phyloP scores from a whole-genome alignment of 169 alveolate species.

The Eimeria tenella region DNA sequence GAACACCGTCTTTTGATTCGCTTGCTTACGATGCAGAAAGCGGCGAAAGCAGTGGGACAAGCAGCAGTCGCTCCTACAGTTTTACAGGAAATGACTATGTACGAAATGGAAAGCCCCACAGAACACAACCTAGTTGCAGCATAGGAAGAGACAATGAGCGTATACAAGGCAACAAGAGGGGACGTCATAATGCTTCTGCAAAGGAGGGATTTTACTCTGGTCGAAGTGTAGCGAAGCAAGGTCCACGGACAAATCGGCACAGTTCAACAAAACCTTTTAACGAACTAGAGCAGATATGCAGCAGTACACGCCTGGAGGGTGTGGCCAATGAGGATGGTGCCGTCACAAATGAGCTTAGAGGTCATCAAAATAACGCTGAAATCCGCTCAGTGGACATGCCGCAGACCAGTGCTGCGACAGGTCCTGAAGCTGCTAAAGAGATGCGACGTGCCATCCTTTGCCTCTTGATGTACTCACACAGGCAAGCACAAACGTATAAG shows the following conservation, averaged over 20 bases:
- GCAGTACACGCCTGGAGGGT: background rate
- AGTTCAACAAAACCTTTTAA: background rate
- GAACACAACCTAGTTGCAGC: background rate
- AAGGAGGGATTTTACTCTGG: slow-evolving; percentile 1
- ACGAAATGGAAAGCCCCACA: background rate
- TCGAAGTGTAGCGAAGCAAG: background rate
- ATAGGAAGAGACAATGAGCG: background rate
- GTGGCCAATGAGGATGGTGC: background rate
- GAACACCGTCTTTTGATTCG: no score
- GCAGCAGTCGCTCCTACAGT: slow-evolving; percentile 35
- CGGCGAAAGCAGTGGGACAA: slow-evolving; percentile 30
- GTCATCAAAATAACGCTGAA: background rate
- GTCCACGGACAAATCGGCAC: background rate
- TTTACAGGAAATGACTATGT: background rate
- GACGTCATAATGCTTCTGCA: background rate
- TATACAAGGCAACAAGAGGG: slow-evolving; percentile 15
- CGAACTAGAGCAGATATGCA: background rate
- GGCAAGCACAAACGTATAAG: slow-evolving; percentile 27
- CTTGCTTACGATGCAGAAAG: slow-evolving; percentile 9
- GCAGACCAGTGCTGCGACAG: slow-evolving; percentile 50
- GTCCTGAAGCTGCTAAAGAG: slow-evolving; percentile 68
- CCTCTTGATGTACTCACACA: slow-evolving; percentile 78
- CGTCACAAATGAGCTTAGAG: background rate
- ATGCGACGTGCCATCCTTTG: slow-evolving; percentile 78
- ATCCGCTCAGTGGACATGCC: slow-evolving; percentile 4